Evolutionary conservation across 2,329 filamentous ascomycete genomes (phyloP), one percentile per base, ranked within the genome.

Genomic region (Aspergillus novoparasiticus): DNA sequence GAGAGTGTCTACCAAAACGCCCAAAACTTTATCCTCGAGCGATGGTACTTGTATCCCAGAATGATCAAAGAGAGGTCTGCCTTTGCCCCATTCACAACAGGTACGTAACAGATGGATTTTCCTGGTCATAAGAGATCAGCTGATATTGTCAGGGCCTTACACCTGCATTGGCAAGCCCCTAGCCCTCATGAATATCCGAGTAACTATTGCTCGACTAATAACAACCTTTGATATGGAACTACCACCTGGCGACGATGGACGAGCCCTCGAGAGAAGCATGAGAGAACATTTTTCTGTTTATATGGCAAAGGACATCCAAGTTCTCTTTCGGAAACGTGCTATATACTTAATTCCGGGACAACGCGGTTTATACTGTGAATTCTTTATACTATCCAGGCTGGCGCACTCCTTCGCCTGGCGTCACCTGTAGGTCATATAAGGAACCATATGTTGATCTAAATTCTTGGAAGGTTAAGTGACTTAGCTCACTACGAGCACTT

Each of bases 11-110:
- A 75, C 64, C 62, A 62, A 4, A 58, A 70, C 4, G 77, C 28
- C 70, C 21, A 60, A 19, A 63, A 67, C n/a, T 69, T 68, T 41
- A 67, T 68, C 45, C 68, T 66, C 14, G 68, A 80, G 60, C 73
- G 77, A 23, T 80, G 78, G 77, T 74, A 71, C 60, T 68, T 64
- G 23, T 67, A 69, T 12, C 71, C 77, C 2, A 72, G 78, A 19
- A 66, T 78, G 32, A 67, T 78, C 57, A 74, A 74, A 63, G 66
- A 77, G 26, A 72, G 71, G 54, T 64, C 66, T 5, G 75, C 76
- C 2, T 79, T 76, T 65, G 71, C 69, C 3, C 77, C 78, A 1
- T 80, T 79, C 60, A 71, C 67, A 2, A 66, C 66, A 9, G 78
- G 76, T 73, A 61, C 21, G n/a, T 55, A 11, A 30, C 46, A n/a